Evolutionary conservation across 192 early-diverging fungal genomes (phyloP).

Genomic region (Coemansia sp.): DNA sequence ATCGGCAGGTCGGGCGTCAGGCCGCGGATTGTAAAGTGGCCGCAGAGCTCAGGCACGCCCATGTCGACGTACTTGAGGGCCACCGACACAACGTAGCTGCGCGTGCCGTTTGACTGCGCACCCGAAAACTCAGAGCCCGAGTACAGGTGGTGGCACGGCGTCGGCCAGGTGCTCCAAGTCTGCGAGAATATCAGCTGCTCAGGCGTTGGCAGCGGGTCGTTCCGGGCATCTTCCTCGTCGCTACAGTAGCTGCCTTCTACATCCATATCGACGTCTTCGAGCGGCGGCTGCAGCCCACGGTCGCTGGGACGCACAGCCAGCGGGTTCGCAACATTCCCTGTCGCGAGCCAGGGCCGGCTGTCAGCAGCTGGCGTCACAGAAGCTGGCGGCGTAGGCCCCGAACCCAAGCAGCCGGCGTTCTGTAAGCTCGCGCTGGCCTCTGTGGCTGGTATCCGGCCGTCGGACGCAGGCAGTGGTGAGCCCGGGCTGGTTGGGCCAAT

Average conservation of each 20-base stretch:
- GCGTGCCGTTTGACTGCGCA: slow-evolving; percentile 48
- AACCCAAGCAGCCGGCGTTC: background rate
- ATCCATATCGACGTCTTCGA: slow-evolving; percentile 1
- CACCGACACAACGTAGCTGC: slow-evolving; percentile 46
- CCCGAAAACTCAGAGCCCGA: slow-evolving; percentile 52
- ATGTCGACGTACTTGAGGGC: slow-evolving; percentile 62
- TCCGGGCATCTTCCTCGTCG: slow-evolving; percentile 20
- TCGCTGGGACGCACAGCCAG: background rate
- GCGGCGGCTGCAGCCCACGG: background rate
- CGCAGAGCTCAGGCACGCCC: slow-evolving; percentile 65
- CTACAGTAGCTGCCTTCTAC: slow-evolving; percentile 4
- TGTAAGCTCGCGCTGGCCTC: background rate
- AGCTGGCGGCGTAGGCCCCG: background rate
- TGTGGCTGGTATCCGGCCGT: background rate
- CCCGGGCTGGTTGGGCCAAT: background rate
- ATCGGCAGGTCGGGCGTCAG: slow-evolving; percentile 69
- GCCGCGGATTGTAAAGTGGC: slow-evolving; percentile 72
- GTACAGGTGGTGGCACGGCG: slow-evolving; percentile 53
- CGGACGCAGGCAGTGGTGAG: background rate
- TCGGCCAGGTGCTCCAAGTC: slow-evolving; percentile 55
- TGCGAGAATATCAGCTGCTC: slow-evolving; percentile 53
- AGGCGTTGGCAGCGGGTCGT: slow-evolving; percentile 44
- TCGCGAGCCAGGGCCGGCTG: background rate
- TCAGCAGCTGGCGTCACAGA: slow-evolving; percentile 9
- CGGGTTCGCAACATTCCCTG: background rate